Base-by-base conservation (phyloP, 805 yeast species). In the Ogataea paraovalis region DNA sequence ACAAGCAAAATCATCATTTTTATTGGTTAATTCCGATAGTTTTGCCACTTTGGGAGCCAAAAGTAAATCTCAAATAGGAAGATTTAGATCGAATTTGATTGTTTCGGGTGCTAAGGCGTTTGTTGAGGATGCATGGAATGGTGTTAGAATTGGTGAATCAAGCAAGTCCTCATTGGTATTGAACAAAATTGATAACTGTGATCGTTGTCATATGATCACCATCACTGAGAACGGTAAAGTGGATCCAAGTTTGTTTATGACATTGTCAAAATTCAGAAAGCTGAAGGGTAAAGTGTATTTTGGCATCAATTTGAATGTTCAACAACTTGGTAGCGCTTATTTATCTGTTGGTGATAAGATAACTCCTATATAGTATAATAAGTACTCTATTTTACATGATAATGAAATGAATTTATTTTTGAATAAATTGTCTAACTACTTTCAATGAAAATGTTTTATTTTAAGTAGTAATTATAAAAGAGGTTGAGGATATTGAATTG, bases 161-260 rank as follows among this genome's bases (percentile, higher is more conserved):
- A 16, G 43, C 44, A 23, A 8, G 44, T 37, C 19, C 28, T 13
- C 28, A 25, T 18, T 54, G n/a, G 36, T 32, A 2, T 42, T 62
- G 44, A 40, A 45, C 46, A 54, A 56, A 48, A 20, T 70, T 55
- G 42, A 60, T 49, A 40, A 57, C 27, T 74, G 78, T 48, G 64
- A 69, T 20, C 54, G 78, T 36, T 74, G 78, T 50, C 70, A 69
- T 43, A 72, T 74, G 77, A 65, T 74, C n/a, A 67, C 74, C 2
- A 66, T 72, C 12, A 67, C 71, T 20, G 58, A 56, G 6, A 58
- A 66, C n/a, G 78, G 77, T 1, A 49, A 51, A 18, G 46, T 60
- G 22, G 69, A 69, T 48, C 46, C 61, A 5, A 52, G 53, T 10
- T 66, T 74, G 12, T 71, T 63, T 46, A 55, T 61, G 43, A 61